phyloP scores from a whole-genome alignment of 768 basidiomycete genomes.

The Leccinum obscurum region DNA sequence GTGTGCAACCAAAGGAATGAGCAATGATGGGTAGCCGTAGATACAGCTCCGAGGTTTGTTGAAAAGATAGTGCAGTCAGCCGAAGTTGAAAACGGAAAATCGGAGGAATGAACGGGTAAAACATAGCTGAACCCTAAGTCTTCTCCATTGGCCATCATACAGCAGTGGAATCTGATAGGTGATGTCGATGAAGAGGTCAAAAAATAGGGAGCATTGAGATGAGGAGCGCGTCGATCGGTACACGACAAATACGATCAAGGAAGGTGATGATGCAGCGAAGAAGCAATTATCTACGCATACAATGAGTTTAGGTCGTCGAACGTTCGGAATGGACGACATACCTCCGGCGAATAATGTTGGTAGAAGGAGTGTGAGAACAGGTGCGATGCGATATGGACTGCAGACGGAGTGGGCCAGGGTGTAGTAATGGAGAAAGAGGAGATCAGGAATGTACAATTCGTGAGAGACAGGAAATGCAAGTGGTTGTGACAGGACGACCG shows the following conservation, averaged over 20 bases:
- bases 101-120: background rate
- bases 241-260: slow-evolving; percentile 4
- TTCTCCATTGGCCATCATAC: slow-evolving; percentile 1
- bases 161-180: background rate
- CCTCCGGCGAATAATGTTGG: slow-evolving; percentile 15
- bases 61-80: no score
- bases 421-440: background rate
- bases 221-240: background rate
- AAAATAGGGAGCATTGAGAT: slow-evolving; percentile 6
- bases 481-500: background rate
- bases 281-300: background rate
- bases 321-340: slow-evolving; percentile 1
- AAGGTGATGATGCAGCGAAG: slow-evolving; percentile 1
- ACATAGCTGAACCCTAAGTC: background rate
- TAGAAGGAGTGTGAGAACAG: slow-evolving; percentile 9
- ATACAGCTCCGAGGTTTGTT: background rate
- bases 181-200: background rate
- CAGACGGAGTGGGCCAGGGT: background rate
- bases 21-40: background rate
- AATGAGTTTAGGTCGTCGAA: background rate
- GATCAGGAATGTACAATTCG: slow-evolving; percentile 1
- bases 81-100: background rate
- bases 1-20: no score
- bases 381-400: background rate
- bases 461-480: background rate